Base-by-base conservation (phyloP, 495 filamentous ascomycete species). In the Collariella sp. region DNA sequence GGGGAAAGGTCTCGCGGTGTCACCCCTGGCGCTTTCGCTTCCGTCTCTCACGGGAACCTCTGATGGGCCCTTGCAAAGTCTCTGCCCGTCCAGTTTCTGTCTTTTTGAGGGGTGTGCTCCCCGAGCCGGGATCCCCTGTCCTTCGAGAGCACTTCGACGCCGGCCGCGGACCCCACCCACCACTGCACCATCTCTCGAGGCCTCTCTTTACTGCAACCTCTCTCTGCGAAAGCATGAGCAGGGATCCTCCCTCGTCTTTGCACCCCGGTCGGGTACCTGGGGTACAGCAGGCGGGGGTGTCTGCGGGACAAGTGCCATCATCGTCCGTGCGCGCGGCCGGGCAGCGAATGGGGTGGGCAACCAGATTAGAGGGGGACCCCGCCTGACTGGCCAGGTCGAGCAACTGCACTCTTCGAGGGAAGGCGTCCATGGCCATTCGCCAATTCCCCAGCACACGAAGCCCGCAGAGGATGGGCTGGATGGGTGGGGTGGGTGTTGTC, bases 281-380 rank as follows among this genome's bases (percentile, higher is more conserved):
- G 53, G 52, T 60, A 62, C 59, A 52, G 36, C 34, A 29, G 48
- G 42, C 55, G 57, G 56, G 50, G 46, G n/a, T n/a, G n/a, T 49
- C 49, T 51, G 49, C 42, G 41, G 48, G 39, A n/a, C 58, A 50
- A 57, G 60, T 56, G 59, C 59, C 50, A 56, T 46, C 24, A n/a
- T 46, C 49, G 63, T 50, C 63, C 61, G 60, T 63, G 63, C 63
- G 45, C 42, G 38, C 19, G 18, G 42, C 16, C 50, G 18, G 35
- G 36, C 35, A 41, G 58, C 63, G 52, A 66, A 66, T 66, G 51
- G 49, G 53, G 26, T 34, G 42, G 54, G 29, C 47, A 56, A 50
- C 62, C 62, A 65, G 50, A 58, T 50, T 62, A 50, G n/a, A n/a
- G 33, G 63, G 31, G 58, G 56, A 45, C 60, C 57, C 56, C 60